phyloP scores from a whole-genome alignment of 1,284 basidiomycete genomes.

The Stereum hirsutum region DNA sequence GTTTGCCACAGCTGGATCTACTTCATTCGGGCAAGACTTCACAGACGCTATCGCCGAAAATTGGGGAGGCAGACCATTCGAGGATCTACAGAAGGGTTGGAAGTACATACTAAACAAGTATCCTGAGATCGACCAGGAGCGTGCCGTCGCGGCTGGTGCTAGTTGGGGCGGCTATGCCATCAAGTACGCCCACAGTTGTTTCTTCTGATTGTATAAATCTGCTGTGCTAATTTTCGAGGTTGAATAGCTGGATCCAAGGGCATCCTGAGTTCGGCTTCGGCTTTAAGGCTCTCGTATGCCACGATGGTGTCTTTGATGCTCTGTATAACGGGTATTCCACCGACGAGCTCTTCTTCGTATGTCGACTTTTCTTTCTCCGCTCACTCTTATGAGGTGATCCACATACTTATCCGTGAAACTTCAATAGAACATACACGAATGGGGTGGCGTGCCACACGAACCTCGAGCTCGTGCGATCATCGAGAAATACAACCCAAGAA shows the following conservation, averaged over 20 bases:
- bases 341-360: constrained; percentile 81
- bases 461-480: constrained; percentile 42
- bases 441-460: constrained; percentile 76
- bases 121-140: constrained; percentile 77
- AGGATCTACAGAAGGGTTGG: constrained; percentile 73
- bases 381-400: neutral
- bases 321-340: constrained; percentile 73
- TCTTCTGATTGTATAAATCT: neutral
- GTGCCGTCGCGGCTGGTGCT: constrained; percentile 75
- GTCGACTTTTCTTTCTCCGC: constrained; percentile 16
- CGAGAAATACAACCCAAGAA: constrained; percentile 65
- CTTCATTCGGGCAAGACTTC: constrained; percentile 62
- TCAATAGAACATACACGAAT: constrained; percentile 82
- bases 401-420: constrained; percentile 28
- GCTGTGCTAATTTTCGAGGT: neutral
- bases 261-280: constrained; percentile 79
- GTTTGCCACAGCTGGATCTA: no score
- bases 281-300: constrained; percentile 86
- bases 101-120: constrained; percentile 58
- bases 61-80: constrained; percentile 85
- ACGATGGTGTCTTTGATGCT: constrained; percentile 81
- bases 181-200: constrained; percentile 39
- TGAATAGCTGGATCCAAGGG: constrained; percentile 82
- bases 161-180: constrained; percentile 81
- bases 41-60: constrained; percentile 72